Evolutionary conservation across 192 early-diverging fungal species (phyloP).

Genomic region (Coemansia guatemalensis): DNA sequence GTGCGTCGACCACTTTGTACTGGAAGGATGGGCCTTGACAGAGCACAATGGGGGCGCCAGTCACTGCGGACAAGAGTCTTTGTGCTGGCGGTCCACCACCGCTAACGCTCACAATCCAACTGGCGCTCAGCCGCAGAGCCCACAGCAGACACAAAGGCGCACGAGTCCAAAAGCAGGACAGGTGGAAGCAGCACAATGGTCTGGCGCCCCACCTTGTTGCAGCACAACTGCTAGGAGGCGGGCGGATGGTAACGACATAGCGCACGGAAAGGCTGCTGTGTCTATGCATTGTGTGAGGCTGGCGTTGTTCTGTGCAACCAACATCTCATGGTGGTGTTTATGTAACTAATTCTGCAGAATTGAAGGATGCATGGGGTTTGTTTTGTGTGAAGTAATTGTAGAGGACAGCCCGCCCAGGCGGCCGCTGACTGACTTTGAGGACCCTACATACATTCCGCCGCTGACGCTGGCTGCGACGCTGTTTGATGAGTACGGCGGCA

Average conservation of each 20-base stretch:
- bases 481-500: conserved; percentile 39
- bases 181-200: neutral
- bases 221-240: neutral
- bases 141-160: neutral
- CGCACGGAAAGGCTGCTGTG: neutral
- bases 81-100: neutral
- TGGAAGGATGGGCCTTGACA: neutral
- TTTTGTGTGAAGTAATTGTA: conserved; percentile 12
- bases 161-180: neutral
- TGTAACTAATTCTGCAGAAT: neutral
- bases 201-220: neutral
- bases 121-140: neutral
- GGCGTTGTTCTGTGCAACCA: neutral
- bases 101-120: neutral
- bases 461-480: conserved; percentile 49
- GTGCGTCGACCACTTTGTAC: neutral
- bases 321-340: neutral
- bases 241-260: neutral
- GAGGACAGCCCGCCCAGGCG: conserved; percentile 50
- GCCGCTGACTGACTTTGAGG: conserved; percentile 43
- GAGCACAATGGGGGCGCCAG: neutral
- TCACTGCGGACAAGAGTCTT: neutral
- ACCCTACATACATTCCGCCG: conserved; percentile 51
- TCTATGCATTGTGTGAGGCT: neutral
- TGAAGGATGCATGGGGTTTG: neutral